Conservation (phyloP, 2,329 filamentous ascomycete species). For the Akanthomyces lecanii region DNA sequence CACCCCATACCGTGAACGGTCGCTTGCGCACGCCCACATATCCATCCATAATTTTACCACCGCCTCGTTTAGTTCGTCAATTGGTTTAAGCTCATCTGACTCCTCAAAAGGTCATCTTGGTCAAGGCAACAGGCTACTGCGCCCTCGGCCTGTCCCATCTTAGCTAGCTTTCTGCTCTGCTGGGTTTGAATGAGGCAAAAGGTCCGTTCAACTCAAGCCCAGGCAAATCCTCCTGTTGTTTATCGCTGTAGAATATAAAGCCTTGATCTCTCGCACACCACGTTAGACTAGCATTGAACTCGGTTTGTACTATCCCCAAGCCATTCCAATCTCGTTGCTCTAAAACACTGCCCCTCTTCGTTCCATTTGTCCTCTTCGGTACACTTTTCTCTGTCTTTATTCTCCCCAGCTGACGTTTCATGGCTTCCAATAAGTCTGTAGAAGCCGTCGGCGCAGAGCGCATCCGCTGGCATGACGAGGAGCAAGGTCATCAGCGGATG, state of each 20-base stretch:
- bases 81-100: background rate
- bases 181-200: background rate
- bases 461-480: conserved; percentile 36
- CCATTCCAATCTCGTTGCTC: background rate
- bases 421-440: conserved; percentile 2
- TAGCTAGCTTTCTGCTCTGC: background rate
- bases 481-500: conserved; percentile 24
- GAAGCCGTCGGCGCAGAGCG: conserved; percentile 25
- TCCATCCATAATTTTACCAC: background rate
- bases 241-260: conserved; percentile 3
- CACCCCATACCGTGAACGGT: background rate
- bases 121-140: background rate
- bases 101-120: background rate
- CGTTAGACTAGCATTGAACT: background rate
- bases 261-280: background rate
- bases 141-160: background rate
- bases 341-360: background rate
- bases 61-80: background rate
- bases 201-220: background rate
- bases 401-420: background rate
- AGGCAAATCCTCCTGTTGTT: background rate
- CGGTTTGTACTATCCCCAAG: background rate
- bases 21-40: background rate
- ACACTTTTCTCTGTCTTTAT: background rate
- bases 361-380: background rate